Evolutionary conservation across 441 rosid species (phyloP), one percentile per base, ranked within the genome.

Genomic region (Mallotus repandus): DNA sequence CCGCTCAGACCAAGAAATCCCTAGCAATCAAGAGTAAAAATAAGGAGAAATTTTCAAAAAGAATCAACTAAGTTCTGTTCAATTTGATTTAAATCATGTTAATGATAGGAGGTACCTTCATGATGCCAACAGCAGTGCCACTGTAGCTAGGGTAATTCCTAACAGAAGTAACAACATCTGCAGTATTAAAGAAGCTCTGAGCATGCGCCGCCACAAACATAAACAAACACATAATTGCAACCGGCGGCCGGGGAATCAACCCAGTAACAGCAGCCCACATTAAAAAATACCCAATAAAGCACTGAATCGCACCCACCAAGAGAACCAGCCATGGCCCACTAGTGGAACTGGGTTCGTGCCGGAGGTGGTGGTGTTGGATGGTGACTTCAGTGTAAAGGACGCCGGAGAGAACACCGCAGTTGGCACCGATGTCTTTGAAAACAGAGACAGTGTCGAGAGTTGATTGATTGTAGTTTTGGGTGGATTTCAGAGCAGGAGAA

Each of bases 1-100:
- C 94, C 93, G 9, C 96, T 86, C 15, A 92, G 78, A 66, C 96
- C 96, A 43, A 90, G 70, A 84, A 84, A 90, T 10, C 94, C 97
- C 97, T 90, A 65, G 6, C 35, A 60, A 59, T 19, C 7, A 50
- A 29, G 61, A 60, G 7, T 46, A 22, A 61, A 64, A 49, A 70
- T 5, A 29, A 29, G 32, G 32, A 29, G 32, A 29, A 29, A 29
- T 2, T 29, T 29, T 29, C 32, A 29, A 29, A 29, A 29, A 29
- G 32, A 29, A 25, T 25, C 29, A 25, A 25, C 2, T 1, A 25
- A 25, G 29, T 29, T 2, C 32, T 29, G 32, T 29, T 29, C 32
- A 29, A 29, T 29, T 29, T 29, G 32, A 29, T 29, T 29, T 29
- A 29, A 3, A 29, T 29, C 32, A 29, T 29, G 32, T 3, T 29